phyloP scores from a whole-genome alignment of 1,284 basidiomycete species.

The Lentinula novae-zelandiae region DNA sequence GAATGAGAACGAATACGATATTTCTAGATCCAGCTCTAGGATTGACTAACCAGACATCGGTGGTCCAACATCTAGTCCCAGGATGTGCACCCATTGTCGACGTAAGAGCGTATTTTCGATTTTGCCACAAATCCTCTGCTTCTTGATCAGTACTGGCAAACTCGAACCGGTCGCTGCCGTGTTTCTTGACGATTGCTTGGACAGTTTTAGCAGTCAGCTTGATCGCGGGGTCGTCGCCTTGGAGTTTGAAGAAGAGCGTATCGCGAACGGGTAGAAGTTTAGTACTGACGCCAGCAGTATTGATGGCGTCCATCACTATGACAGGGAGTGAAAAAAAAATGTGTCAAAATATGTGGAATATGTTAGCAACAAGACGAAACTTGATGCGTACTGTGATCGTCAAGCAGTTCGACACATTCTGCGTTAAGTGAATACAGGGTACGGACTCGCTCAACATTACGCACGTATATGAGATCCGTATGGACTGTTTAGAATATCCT shows the following conservation, averaged over 20 bases:
- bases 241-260: constrained; percentile 89
- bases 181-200: constrained; percentile 57
- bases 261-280: constrained; percentile 69
- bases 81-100: constrained; percentile 65
- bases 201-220: constrained; percentile 59
- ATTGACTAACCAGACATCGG: constrained; percentile 72
- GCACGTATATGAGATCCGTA: constrained; percentile 56
- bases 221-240: constrained; percentile 65
- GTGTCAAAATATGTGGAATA: not conserved
- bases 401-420: constrained; percentile 84
- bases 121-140: constrained; percentile 83
- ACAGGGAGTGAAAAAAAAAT: not conserved
- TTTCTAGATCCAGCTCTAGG: not conserved
- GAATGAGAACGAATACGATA: not conserved
- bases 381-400: constrained; percentile 53
- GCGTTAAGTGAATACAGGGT: not conserved
- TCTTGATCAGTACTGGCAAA: constrained; percentile 78
- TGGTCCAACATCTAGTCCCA: constrained; percentile 75
- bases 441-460: constrained; percentile 18
- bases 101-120: constrained; percentile 82
- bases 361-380: not conserved
- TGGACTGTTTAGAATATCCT: constrained; percentile 71
- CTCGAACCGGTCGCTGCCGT: constrained; percentile 68
- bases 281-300: constrained; percentile 54
- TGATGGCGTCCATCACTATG: constrained; percentile 77